Evolutionary conservation across 345 rosid species (phyloP).

Genomic region (Lagerstroemia speciosa): DNA sequence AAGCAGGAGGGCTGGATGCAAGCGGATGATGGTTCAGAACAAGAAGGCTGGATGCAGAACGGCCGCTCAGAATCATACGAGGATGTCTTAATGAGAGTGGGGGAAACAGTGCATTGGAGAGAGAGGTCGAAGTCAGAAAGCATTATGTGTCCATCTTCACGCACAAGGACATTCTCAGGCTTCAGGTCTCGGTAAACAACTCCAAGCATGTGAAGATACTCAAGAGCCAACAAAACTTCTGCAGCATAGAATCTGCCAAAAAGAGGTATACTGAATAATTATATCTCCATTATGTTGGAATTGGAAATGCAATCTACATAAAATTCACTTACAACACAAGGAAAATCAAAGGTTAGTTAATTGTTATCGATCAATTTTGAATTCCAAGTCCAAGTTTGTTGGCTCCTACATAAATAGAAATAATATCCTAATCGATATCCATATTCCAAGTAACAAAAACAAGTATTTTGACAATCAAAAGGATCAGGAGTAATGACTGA

Average conservation of each 20-base stretch:
- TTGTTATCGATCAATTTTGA: neutral
- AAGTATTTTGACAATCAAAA: no score
- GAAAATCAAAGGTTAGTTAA: neutral
- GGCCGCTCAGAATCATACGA: conserved; percentile 56
- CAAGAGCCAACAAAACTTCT: conserved; percentile 87
- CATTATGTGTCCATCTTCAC: conserved; percentile 99
- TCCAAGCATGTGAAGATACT: conserved; percentile 98
- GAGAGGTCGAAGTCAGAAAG: conserved; percentile 97
- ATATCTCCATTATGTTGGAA: neutral
- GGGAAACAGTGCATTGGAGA: conserved; percentile 80
- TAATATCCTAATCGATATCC: no score
- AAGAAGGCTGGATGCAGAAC: conserved; percentile 85
- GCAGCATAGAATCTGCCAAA: conserved; percentile 85
- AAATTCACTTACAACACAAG: neutral
- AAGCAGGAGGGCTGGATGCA: conserved; percentile 94
- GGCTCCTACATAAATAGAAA: neutral
- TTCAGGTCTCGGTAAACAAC: conserved; percentile 96
- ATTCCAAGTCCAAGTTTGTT: neutral
- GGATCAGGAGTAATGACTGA: no score
- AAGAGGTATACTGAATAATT: conserved; percentile 1
- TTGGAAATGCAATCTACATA: neutral
- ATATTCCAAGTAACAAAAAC: no score
- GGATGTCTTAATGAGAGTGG: conserved; percentile 59
- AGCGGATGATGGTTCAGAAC: conserved; percentile 77
- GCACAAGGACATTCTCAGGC: conserved; percentile 96